Conservation (phyloP, 2,329 filamentous ascomycete species). For the Onygenales sp. region DNA sequence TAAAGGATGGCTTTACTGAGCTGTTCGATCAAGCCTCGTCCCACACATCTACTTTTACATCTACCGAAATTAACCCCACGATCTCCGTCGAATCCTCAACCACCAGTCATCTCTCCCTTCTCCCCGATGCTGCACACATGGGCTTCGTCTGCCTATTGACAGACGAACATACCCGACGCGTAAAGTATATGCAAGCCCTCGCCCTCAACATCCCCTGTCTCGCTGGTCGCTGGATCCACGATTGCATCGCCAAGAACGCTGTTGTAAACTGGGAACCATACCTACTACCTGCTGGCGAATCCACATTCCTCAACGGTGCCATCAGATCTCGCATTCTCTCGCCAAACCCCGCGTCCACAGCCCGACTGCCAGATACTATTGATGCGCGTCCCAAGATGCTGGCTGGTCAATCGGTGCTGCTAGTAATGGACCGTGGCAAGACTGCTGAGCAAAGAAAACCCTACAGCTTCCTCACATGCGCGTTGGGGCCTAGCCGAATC, state of each 20-base stretch:
- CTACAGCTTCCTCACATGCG: constrained; percentile 71
- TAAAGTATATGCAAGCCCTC: constrained; percentile 90
- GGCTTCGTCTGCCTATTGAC: constrained; percentile 82
- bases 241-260: constrained; percentile 53
- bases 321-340: constrained; percentile 63
- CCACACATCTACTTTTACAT: constrained; percentile 10
- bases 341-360: constrained; percentile 49
- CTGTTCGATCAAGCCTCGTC: constrained; percentile 51
- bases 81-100: background rate
- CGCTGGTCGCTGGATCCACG: constrained; percentile 67
- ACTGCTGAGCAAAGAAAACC: constrained; percentile 57
- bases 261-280: constrained; percentile 72
- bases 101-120: constrained; percentile 44
- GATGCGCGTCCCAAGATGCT: constrained; percentile 54
- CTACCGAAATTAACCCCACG: background rate
- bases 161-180: constrained; percentile 73
- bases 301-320: constrained; percentile 63
- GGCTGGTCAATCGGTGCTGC: constrained; percentile 55
- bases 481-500: constrained; percentile 62
- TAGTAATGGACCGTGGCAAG: constrained; percentile 58
- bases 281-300: constrained; percentile 75
- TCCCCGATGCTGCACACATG: constrained; percentile 40
- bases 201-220: constrained; percentile 83
- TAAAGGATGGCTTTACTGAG: constrained; percentile 69
- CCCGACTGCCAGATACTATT: constrained; percentile 50